phyloP scores from a whole-genome alignment of 2,329 filamentous ascomycete genomes.

The Catunica adiposa region DNA sequence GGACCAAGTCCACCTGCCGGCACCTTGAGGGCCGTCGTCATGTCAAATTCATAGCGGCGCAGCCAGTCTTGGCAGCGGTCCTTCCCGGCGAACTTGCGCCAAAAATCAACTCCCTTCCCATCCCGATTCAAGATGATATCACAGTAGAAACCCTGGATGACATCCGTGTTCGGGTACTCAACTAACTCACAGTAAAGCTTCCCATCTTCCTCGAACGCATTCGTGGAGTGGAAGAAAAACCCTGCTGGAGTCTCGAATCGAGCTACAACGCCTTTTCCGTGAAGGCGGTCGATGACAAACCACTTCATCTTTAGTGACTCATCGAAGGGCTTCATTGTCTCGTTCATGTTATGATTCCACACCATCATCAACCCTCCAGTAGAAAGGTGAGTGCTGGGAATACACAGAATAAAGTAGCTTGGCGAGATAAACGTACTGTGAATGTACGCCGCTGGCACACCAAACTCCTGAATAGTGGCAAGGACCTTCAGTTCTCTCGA shows the following conservation, averaged over 20 bases:
- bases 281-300: constrained; percentile 55
- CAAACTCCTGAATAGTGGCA: constrained; percentile 40
- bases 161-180: constrained; percentile 45
- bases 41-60: constrained; percentile 27
- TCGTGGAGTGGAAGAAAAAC: constrained; percentile 69
- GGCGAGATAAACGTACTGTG: constrained; percentile 64
- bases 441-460: constrained; percentile 50
- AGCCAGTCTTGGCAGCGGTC: constrained; percentile 22
- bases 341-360: constrained; percentile 50
- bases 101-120: constrained; percentile 28
- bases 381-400: constrained; percentile 49
- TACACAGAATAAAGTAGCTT: constrained; percentile 54
- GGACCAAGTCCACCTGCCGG: background rate
- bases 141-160: constrained; percentile 54
- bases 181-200: constrained; percentile 50
- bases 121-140: constrained; percentile 43
- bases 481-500: constrained; percentile 53
- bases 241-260: constrained; percentile 50
- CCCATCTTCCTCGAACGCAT: constrained; percentile 49
- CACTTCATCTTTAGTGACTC: constrained; percentile 41
- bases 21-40: constrained; percentile 18
- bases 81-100: constrained; percentile 25
- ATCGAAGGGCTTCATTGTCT: constrained; percentile 50
- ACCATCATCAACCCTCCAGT: constrained; percentile 42
- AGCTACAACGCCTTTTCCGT: constrained; percentile 47